These are phyloP conservation scores for Suillus clintonianus DNA, from an alignment of 768 basidiomycete species.

Conservation along the genomic window DNA sequence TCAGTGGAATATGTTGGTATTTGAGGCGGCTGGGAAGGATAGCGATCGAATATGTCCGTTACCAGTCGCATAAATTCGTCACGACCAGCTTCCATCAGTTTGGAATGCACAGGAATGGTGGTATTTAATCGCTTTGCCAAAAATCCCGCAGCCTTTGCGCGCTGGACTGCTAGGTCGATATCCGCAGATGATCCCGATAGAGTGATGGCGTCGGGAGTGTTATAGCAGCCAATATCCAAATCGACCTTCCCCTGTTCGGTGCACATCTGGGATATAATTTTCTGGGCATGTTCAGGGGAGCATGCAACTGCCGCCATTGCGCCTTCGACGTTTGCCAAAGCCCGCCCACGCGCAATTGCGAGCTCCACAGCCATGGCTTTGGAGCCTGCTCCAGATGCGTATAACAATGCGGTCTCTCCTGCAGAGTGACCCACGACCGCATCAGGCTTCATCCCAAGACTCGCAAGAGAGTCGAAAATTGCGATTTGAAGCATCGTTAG, in stretches of 20 bases:
- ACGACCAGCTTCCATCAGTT: slow-evolving; percentile 39
- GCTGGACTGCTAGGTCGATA: slow-evolving; percentile 33
- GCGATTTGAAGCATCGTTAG: slow-evolving; percentile 49
- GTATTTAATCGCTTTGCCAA: slow-evolving; percentile 28
- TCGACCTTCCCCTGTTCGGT: slow-evolving; percentile 8
- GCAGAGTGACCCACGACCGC: slow-evolving; percentile 49
- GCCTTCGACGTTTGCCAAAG: slow-evolving; percentile 35
- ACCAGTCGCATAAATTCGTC: slow-evolving; percentile 28
- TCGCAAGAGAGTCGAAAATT: too few species aligned
- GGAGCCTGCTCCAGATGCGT: slow-evolving; percentile 43
- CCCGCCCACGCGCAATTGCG: slow-evolving; percentile 42
- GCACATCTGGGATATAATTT: slow-evolving; percentile 19
- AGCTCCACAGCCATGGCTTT: slow-evolving; percentile 44
- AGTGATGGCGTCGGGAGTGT: slow-evolving; percentile 37
- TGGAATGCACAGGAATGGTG: slow-evolving; percentile 36
- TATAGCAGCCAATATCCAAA: slow-evolving; percentile 45
- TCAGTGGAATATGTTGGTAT: slow-evolving; percentile 39
- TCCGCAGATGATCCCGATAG: slow-evolving; percentile 34
- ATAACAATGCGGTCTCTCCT: slow-evolving; percentile 46
- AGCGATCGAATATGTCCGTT: slow-evolving; percentile 32
- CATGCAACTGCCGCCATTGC: slow-evolving; percentile 49
- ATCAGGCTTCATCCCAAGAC: slow-evolving; percentile 39
- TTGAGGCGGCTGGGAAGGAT: slow-evolving; percentile 23
- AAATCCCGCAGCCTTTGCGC: not conserved
- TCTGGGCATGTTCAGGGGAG: slow-evolving; percentile 24